Percentiles rank a stretch among this genome's conserved stretches.
Evolutionary conservation across 2,329 filamentous ascomycete species (phyloP).

Genomic region (Fusarium albosuccineum): DNA sequence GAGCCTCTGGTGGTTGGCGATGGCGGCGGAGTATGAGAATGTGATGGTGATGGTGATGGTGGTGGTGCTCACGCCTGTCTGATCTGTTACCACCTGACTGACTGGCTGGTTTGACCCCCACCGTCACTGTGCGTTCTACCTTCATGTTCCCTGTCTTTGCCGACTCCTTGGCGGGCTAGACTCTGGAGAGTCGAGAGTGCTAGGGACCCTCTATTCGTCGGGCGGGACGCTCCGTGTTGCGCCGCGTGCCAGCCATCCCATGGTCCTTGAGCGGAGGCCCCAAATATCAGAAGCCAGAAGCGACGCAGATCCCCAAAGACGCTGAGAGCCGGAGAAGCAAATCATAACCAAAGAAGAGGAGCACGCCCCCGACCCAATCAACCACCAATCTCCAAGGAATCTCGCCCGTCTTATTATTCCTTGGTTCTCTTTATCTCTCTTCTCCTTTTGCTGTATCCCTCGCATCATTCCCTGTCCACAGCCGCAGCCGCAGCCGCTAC

Average conservation of each 20-base stretch:
- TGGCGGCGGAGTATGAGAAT: slow-evolving; percentile 29
- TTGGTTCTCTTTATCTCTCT: slow-evolving; percentile 13
- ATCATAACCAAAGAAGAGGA: slow-evolving; percentile 40
- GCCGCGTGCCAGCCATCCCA: slow-evolving; percentile 42
- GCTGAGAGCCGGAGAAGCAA: slow-evolving; percentile 36
- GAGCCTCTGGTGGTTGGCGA: slow-evolving; percentile 26
- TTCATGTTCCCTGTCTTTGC: slow-evolving; percentile 16
- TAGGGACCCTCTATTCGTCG: slow-evolving; percentile 38
- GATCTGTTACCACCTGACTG: slow-evolving; percentile 40
- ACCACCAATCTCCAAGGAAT: slow-evolving; percentile 30
- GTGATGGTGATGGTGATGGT: slow-evolving; percentile 29
- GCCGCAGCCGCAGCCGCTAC: slow-evolving; percentile 17
- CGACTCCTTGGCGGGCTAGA: slow-evolving; percentile 26
- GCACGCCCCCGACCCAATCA: slow-evolving; percentile 27
- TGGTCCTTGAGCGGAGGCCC: slow-evolving; percentile 24
- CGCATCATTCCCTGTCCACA: slow-evolving; percentile 10
- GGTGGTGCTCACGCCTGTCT: slow-evolving; percentile 38
- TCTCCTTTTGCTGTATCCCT: slow-evolving; percentile 5
- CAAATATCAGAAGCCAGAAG: slow-evolving; percentile 34
- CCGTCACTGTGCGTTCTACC: slow-evolving; percentile 32
- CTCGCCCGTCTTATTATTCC: slow-evolving; percentile 27
- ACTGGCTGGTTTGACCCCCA: slow-evolving; percentile 19
- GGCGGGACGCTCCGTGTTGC: slow-evolving; percentile 42
- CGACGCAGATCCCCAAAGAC: slow-evolving; percentile 40
- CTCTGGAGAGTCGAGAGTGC: slow-evolving; percentile 18